Evolutionary conservation across 2,329 filamentous ascomycete species (phyloP), one percentile per base, ranked within the genome.

Genomic region (Penicillium sp.): DNA sequence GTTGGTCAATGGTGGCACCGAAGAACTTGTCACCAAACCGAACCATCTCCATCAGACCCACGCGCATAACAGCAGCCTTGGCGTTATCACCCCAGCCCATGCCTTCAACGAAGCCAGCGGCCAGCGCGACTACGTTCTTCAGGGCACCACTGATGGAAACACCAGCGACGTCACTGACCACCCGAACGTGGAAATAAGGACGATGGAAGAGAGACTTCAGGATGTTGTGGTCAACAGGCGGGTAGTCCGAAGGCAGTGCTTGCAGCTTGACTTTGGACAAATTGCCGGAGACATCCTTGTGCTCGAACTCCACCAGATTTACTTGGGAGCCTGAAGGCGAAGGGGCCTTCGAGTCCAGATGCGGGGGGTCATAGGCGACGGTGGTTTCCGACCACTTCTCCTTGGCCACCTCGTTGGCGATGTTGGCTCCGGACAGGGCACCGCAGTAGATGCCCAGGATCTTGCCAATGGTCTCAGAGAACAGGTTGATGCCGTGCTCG

Each of bases 331-430:
- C 69, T 28, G 72, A 78, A 5, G 84, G 83, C 75, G 67, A 83
- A 19, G 78, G 67, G 66, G 74, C 86, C 66, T 88, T 86, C 65
- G 89, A 94, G 76, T 97, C 93, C 79, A 96, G 86, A 14, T 85
- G 83, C 1, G 94, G 94, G 21, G 94, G 93, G 69, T 96, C 92
- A 75, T 99, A 99, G 43, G 92, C 94, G 56, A 99, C 88, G 19
- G 93, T 99, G 2, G 94, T 97, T 78, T 97, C 94, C 57, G 90
- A 96, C 84, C 91, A 97, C 75, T 97, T 96, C 80, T 97, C 94
- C 63, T 87, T 84, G 1, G 94, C 94, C 67, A 99, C 94, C 75
- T 99, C 95, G 63, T 84, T 90, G 46, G 95, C 94, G 68, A 99
- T 94, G 79, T 99, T 99, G 67, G 94, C 94, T 51, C 94, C 94